phyloP scores from a whole-genome alignment of 805 yeast species.

The Wickerhamiella kazuoi region DNA sequence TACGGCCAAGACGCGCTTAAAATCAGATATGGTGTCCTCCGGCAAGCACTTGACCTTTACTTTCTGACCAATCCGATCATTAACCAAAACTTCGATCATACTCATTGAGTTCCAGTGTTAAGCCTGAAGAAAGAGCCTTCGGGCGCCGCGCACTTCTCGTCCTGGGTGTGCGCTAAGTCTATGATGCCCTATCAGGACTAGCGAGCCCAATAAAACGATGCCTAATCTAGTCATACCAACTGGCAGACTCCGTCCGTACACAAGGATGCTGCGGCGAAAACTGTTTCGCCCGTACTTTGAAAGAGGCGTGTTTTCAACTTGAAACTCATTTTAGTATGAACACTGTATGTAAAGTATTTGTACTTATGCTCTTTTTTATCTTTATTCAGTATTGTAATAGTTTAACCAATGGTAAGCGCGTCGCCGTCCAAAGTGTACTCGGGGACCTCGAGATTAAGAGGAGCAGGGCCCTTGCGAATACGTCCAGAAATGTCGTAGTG shows the following conservation, averaged over 20 bases:
- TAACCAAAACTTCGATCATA: constrained; percentile 60
- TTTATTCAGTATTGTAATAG: constrained; percentile 1
- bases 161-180: background rate
- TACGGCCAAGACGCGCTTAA: constrained; percentile 63
- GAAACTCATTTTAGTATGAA: too few relatives aligned
- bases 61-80: constrained; percentile 72
- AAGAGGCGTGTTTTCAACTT: too few relatives aligned
- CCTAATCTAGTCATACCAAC: too few relatives aligned
- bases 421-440: constrained; percentile 74
- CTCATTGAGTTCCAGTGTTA: too few relatives aligned
- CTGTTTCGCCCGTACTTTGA: too few relatives aligned
- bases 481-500: constrained; percentile 99
- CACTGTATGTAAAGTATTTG: background rate
- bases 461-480: constrained; percentile 99
- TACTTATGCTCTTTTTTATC: background rate
- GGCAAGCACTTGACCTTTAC: constrained; percentile 71
- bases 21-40: constrained; percentile 75
- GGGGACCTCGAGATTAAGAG: constrained; percentile 94
- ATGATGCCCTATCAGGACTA: too few relatives aligned
- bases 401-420: constrained; percentile 74
- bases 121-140: too few relatives aligned
- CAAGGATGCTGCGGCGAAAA: too few relatives aligned
- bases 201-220: too few relatives aligned
- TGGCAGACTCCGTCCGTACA: too few relatives aligned
- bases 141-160: too few relatives aligned